Evolutionary conservation across 2,329 filamentous ascomycete genomes (phyloP).

Genomic region (Calonectria hawksworthii): DNA sequence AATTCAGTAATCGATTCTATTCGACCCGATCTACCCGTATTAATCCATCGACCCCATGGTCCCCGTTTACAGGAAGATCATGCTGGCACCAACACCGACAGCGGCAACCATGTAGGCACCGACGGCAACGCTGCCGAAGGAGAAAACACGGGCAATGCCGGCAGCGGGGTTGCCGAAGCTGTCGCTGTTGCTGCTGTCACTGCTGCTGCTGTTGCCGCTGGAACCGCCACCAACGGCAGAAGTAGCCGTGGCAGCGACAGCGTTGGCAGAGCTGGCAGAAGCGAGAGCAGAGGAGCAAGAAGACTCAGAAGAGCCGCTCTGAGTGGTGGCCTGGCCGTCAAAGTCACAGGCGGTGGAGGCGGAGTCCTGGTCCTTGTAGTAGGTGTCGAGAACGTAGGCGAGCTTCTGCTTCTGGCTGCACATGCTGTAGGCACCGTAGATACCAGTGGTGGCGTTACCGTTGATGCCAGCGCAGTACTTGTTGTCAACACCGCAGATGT

Average conservation of each 20-base stretch:
- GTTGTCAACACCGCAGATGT: constrained; percentile 74
- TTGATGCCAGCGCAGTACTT: constrained; percentile 77
- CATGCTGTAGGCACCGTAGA: constrained; percentile 85
- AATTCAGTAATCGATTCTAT: constrained; percentile 36
- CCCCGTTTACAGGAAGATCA: constrained; percentile 65
- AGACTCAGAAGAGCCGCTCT: constrained; percentile 61
- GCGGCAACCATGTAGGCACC: constrained; percentile 67
- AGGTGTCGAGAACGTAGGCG: constrained; percentile 79
- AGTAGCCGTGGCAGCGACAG: constrained; percentile 61
- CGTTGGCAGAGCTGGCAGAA: constrained; percentile 72
- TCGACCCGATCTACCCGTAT: constrained; percentile 23
- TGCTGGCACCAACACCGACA: constrained; percentile 64
- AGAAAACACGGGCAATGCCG: constrained; percentile 56
- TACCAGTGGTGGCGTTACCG: constrained; percentile 75
- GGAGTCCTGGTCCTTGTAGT: constrained; percentile 73
- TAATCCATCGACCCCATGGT: constrained; percentile 16
- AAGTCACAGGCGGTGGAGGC: constrained; percentile 77
- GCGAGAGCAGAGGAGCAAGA: constrained; percentile 72
- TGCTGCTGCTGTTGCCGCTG: constrained; percentile 34
- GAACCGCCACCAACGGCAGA: constrained; percentile 49
- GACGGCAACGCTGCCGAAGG: constrained; percentile 62
- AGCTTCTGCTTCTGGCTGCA: constrained; percentile 80
- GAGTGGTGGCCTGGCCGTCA: constrained; percentile 73
- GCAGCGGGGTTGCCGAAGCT: constrained; percentile 56
- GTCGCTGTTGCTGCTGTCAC: constrained; percentile 42